A percentile compares a stretch with the other conserved stretches of the same genome.
Conservation (phyloP, 1,284 basidiomycete genomes). For the Phenoliferia sp. region DNA sequence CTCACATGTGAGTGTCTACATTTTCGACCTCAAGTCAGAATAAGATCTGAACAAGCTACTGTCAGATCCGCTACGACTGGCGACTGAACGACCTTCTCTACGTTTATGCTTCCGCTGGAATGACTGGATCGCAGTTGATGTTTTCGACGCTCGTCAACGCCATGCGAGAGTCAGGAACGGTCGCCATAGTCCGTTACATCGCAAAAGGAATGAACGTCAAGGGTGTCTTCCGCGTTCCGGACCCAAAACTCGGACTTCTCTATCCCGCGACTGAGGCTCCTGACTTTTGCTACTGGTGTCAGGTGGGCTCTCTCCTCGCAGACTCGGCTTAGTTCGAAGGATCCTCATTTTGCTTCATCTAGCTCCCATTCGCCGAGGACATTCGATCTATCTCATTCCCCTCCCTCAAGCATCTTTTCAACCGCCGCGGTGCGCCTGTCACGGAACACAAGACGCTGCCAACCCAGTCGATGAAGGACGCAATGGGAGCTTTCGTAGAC, state of each 20-base stretch:
- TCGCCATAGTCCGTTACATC: constrained; percentile 79
- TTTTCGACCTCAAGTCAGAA: not conserved
- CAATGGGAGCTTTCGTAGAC: constrained; percentile 57
- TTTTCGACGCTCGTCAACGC: constrained; percentile 81
- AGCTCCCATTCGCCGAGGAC: constrained; percentile 95
- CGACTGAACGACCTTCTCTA: constrained; percentile 83
- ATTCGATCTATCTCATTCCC: constrained; percentile 80
- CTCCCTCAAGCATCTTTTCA: constrained; percentile 68
- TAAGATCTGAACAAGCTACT: not conserved
- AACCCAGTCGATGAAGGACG: constrained; percentile 65
- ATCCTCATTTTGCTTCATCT: too few species aligned
- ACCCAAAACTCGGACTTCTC: constrained; percentile 79
- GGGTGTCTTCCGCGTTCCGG: constrained; percentile 46
- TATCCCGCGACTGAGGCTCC: constrained; percentile 43
- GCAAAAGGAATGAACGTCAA: constrained; percentile 43
- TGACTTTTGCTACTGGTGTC: constrained; percentile 75
- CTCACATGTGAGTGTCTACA: constrained; percentile 52
- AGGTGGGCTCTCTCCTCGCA: constrained; percentile 51
- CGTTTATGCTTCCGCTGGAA: constrained; percentile 69
- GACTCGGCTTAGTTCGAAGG: too few species aligned
- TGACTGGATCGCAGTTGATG: constrained; percentile 68
- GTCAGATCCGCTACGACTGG: constrained; percentile 70
- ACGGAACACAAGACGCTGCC: constrained; percentile 76
- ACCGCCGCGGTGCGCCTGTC: constrained; percentile 67
- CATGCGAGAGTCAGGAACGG: constrained; percentile 60